A percentile compares a stretch with the other conserved stretches of the same genome.
These are phyloP conservation scores for Xylariaceae sp. DNA, from an alignment of 2,329 filamentous ascomycete species.

Conservation along the genomic window DNA sequence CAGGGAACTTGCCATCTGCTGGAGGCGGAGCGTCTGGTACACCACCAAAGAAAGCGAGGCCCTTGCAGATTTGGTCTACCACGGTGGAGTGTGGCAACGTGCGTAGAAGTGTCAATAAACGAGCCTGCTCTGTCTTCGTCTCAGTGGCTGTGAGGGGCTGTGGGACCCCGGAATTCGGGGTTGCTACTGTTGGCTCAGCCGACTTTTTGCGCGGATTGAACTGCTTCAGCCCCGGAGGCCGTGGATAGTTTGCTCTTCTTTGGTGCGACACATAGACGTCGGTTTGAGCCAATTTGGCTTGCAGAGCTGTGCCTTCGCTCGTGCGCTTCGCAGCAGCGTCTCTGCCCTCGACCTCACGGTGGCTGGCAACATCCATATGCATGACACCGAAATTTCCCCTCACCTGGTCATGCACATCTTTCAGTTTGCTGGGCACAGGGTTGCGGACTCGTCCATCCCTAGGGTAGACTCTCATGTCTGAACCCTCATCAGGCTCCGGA, in stretches of 20 bases:
- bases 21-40: constrained; percentile 50
- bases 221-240: constrained; percentile 26
- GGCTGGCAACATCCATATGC: constrained; percentile 49
- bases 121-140: constrained; percentile 54
- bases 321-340: constrained; percentile 54
- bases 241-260: constrained; percentile 34
- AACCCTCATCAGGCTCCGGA: too few species aligned
- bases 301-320: constrained; percentile 55
- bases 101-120: constrained; percentile 52
- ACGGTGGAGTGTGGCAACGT: constrained; percentile 50
- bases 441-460: constrained; percentile 49
- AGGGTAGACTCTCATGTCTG: constrained; percentile 27
- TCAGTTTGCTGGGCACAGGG: constrained; percentile 57
- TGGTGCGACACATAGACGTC: constrained; percentile 48
- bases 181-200: constrained; percentile 11
- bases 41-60: constrained; percentile 58
- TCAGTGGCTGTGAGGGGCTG: constrained; percentile 35
- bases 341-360: constrained; percentile 42
- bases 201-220: constrained; percentile 23
- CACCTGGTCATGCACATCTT: constrained; percentile 50
- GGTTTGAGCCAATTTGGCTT: constrained; percentile 50
- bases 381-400: constrained; percentile 60
- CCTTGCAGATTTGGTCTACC: constrained; percentile 58
- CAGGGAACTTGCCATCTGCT: constrained; percentile 46
- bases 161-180: not conserved